phyloP scores from a whole-genome alignment of 2,329 filamentous ascomycete species.

The Fusarium euwallaceae region DNA sequence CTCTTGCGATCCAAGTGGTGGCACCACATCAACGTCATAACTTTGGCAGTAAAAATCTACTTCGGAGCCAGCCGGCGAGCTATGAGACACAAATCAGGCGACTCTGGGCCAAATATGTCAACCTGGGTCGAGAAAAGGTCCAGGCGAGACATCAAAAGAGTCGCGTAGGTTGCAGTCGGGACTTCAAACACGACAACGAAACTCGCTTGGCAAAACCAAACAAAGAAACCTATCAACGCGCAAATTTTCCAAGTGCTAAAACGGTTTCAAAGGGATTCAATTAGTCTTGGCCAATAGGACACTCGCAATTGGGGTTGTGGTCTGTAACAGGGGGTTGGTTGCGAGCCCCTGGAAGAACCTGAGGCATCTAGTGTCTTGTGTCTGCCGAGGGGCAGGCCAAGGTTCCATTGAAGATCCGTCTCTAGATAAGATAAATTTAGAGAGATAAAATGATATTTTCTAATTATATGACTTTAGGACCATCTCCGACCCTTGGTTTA shows the following conservation, averaged over 20 bases:
- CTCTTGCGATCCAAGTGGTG: neutral
- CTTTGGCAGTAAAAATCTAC: neutral
- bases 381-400: too few relatives aligned
- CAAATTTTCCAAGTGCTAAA: too few relatives aligned
- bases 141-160: neutral
- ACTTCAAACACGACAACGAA: neutral
- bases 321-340: too few relatives aligned
- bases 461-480: too few relatives aligned
- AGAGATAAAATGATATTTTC: too few relatives aligned
- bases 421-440: too few relatives aligned
- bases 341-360: too few relatives aligned
- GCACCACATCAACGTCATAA: neutral
- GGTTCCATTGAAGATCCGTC: too few relatives aligned
- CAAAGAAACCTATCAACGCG: neutral
- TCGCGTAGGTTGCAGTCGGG: neutral
- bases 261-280: too few relatives aligned
- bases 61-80: neutral
- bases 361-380: too few relatives aligned
- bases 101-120: neutral
- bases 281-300: too few relatives aligned
- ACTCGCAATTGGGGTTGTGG: accelerated
- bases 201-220: slow-evolving; percentile 1
- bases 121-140: neutral
- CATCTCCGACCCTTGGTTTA: too few relatives aligned
- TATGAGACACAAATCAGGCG: neutral